Conservation (phyloP, 1,139 yeast genomes). For the Suhomyces atakaporum region DNA sequence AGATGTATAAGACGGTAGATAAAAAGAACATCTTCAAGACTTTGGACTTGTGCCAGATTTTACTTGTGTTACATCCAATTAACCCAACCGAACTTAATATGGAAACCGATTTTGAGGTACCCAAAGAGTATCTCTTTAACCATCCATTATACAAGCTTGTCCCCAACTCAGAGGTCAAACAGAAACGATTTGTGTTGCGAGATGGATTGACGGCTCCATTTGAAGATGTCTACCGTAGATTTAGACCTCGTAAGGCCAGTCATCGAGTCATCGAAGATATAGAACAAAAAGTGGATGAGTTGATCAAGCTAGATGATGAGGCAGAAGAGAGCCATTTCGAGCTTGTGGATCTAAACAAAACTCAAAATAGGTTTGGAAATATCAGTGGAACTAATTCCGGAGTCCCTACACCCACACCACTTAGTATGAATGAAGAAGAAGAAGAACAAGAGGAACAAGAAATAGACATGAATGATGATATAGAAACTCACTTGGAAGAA, state of each 20-base stretch:
- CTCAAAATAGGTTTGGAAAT: constrained; percentile 17
- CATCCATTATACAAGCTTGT: constrained; percentile 51
- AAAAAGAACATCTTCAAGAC: constrained; percentile 86
- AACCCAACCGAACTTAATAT: constrained; percentile 43
- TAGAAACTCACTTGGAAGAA: constrained; percentile 32
- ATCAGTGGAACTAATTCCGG: constrained; percentile 28
- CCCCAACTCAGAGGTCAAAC: constrained; percentile 43
- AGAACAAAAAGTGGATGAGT: constrained; percentile 75
- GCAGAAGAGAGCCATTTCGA: constrained; percentile 85
- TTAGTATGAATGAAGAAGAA: constrained; percentile 21
- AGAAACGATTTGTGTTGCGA: constrained; percentile 51
- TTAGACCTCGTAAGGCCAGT: constrained; percentile 51
- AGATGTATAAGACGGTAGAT: constrained; percentile 86
- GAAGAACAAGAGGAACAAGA: constrained; percentile 15
- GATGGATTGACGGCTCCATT: constrained; percentile 86
- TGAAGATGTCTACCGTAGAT: constrained; percentile 47
- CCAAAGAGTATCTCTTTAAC: constrained; percentile 38
- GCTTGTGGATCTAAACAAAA: constrained; percentile 56
- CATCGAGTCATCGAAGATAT: constrained; percentile 62
- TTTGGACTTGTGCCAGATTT: constrained; percentile 82
- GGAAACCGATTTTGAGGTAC: constrained; percentile 45
- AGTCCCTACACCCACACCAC: constrained; percentile 24
- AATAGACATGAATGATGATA: constrained; percentile 24
- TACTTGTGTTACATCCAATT: constrained; percentile 69
- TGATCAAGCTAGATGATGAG: constrained; percentile 73